Base-by-base conservation (phyloP, 2,329 filamentous ascomycete genomes). In the Xylariaceae sp. region DNA sequence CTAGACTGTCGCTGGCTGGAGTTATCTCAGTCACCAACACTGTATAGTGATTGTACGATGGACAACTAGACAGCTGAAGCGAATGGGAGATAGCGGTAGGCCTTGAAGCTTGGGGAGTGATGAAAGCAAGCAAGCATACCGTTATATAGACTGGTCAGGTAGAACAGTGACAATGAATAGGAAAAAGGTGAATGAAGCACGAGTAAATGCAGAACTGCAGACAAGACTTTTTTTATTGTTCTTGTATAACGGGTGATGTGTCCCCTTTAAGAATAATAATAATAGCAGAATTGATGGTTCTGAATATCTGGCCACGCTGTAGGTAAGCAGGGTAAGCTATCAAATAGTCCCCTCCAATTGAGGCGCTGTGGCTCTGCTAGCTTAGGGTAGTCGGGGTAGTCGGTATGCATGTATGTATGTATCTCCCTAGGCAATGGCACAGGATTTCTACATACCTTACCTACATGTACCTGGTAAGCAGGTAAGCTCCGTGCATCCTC, bases 261-360 rank as follows among this genome's bases (percentile, higher is more conserved):
- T 63, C 61, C 61, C 61, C 32, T 61, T 59, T 47, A 26, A 55
- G 19, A 49, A 40, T 20, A 41, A 41, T 41, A 49, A 40, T 20
- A 41, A 41, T 41, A 46, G 47, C 47, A 48, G 50, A 53, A 57
- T 54, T 64, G 52, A 61, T 60, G 48, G 58, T 57, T 64, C 62
- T 58, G 64, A 68, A 62, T 66, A 65, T 64, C 61, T 68, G 64
- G 55, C 65, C 64, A 65, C 42, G 48, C 20, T 42, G 26, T 10
- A 59, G 53, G 54, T 54, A 57, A 64, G 58, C 66, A 61, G 58
- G 59, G n/a, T n/a, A 26, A 26, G 52, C 51, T 52, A 59, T 55
- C 56, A 52, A 58, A 57, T 56, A 48, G 50, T 48, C n/a, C 57
- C 50, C 50, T 26, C 44, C 44, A 54, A 43, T 54, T 37, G 32